phyloP scores from a whole-genome alignment of 1,284 basidiomycete species.

The Moesziomyces globuligerus region DNA sequence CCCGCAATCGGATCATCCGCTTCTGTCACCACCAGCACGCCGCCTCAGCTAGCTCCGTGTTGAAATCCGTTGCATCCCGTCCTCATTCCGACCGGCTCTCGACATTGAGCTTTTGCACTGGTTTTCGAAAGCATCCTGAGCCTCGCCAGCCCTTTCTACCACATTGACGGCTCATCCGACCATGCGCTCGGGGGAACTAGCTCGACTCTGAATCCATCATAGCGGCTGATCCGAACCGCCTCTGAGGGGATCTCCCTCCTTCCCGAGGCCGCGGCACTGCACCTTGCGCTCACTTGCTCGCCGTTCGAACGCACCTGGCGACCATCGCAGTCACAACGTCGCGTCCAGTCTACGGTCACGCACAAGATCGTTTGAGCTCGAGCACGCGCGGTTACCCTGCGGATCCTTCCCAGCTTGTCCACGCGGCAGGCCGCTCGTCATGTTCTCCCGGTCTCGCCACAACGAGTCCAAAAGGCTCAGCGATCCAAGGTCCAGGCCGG shows the following conservation, averaged over 20 bases:
- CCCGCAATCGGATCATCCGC: not conserved
- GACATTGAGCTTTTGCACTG: not conserved
- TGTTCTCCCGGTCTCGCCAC: conserved; percentile 27
- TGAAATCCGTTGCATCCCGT: too few relatives aligned
- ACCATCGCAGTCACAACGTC: not conserved
- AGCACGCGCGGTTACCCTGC: not conserved
- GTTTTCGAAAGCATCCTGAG: not conserved
- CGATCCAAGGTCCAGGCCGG: conserved; percentile 3
- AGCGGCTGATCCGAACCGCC: not conserved
- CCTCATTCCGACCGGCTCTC: not conserved
- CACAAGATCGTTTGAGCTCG: not conserved
- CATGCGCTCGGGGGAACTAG: not conserved
- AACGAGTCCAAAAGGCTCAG: conserved; percentile 27
- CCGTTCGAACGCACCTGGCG: too few relatives aligned
- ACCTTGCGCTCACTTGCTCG: too few relatives aligned
- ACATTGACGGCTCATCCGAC: not conserved
- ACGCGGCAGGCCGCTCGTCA: not conserved
- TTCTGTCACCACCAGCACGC: not conserved
- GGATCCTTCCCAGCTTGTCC: not conserved
- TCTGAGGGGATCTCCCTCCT: not conserved
- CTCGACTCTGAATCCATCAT: not conserved
- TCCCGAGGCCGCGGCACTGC: too few relatives aligned
- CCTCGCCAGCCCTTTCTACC: too few relatives aligned
- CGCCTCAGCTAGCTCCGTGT: not conserved
- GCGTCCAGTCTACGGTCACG: not conserved